Conservation (phyloP, 1,284 basidiomycete species). For the Ganoderma boninense region DNA sequence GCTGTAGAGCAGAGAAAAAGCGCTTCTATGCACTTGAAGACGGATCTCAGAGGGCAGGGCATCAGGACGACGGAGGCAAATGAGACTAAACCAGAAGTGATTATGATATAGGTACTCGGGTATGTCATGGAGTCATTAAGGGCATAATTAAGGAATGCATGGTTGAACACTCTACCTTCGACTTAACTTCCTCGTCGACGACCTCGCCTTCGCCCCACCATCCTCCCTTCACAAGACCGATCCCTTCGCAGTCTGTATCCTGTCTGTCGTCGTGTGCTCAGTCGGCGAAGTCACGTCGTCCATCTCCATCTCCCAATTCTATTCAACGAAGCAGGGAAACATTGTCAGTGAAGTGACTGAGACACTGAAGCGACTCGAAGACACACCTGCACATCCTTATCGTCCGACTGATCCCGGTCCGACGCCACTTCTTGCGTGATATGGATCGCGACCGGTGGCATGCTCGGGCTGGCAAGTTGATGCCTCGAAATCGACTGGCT, state of each 20-base stretch:
- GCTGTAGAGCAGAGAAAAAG: no score
- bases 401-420: background rate
- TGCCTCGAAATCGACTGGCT: background rate
- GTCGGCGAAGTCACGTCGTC: background rate
- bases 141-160: background rate
- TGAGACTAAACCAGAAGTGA: background rate
- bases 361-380: background rate
- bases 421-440: background rate
- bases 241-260: background rate
- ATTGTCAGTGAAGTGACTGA: background rate
- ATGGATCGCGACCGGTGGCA: background rate
- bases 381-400: background rate
- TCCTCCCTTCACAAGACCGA: background rate
- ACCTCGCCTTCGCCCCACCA: background rate
- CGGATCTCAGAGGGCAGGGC: background rate
- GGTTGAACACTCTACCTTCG: background rate
- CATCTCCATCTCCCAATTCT: conserved; percentile 8
- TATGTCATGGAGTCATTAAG: background rate
- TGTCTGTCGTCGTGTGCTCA: background rate
- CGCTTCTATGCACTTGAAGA: no score
- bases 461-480: background rate
- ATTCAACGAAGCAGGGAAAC: background rate
- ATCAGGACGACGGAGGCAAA: background rate
- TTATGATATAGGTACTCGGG: background rate
- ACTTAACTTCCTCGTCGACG: background rate